Conservation (phyloP, 2,329 filamentous ascomycete genomes). For the Claviceps capensis region DNA sequence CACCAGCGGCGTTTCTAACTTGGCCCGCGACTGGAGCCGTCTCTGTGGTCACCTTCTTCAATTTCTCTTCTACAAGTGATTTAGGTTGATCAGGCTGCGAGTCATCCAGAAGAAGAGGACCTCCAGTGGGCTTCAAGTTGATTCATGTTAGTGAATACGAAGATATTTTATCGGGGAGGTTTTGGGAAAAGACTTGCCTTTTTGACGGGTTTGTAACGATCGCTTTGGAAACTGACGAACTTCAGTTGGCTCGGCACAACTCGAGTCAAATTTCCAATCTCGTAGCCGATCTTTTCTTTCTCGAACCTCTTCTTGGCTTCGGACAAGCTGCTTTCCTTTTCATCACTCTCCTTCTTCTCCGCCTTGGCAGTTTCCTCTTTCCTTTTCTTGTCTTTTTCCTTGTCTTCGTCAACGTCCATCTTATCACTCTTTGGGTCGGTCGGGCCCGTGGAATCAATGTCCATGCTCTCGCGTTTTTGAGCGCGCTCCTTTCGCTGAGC, state of each 20-base stretch:
- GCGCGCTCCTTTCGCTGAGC: conserved; percentile 90
- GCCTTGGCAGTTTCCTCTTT: conserved; percentile 35
- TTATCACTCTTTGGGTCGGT: conserved; percentile 58
- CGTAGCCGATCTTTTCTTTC: conserved; percentile 94
- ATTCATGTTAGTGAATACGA: background rate
- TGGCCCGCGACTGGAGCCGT: conserved; percentile 44
- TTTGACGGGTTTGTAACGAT: conserved; percentile 82
- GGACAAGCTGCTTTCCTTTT: conserved; percentile 31
- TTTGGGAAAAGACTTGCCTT: conserved; percentile 44
- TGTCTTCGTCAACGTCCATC: conserved; percentile 73
- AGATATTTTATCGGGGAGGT: background rate
- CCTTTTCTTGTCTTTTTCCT: conserved; percentile 43
- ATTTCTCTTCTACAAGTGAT: conserved; percentile 75
- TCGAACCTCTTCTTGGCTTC: conserved; percentile 78
- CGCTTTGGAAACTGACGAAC: conserved; percentile 84
- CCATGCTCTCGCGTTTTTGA: conserved; percentile 85
- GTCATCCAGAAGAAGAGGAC: conserved; percentile 82
- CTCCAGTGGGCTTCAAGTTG: conserved; percentile 63
- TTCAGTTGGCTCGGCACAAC: conserved; percentile 88
- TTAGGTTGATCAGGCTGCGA: conserved; percentile 67
- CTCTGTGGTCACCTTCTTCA: conserved; percentile 63
- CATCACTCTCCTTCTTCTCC: conserved; percentile 34
- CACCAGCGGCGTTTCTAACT: conserved; percentile 13
- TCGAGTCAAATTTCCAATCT: conserved; percentile 92
- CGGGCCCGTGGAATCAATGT: conserved; percentile 65